Evolutionary conservation across 2,329 filamentous ascomycete genomes (phyloP), one percentile per base, ranked within the genome.

Genomic region (Scorias spongiosa): DNA sequence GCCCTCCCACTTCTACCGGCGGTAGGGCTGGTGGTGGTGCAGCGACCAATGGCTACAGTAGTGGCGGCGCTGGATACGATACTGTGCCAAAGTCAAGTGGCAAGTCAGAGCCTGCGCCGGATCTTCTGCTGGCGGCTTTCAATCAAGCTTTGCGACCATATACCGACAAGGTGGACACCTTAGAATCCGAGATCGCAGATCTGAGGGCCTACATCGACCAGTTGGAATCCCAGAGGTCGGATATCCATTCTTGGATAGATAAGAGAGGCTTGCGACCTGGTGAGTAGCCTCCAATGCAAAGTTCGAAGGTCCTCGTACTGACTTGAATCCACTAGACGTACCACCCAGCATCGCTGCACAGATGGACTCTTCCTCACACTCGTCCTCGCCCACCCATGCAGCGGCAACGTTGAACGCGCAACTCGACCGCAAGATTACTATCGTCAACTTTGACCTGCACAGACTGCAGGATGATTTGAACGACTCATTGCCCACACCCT

Each of bases 341-440:
- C 70, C 70, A 29, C 63, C 68, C 29, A 63, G 61, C 46, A 72
- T 74, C 48, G 70, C 70, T 38, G 65, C 67, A 49, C 66, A 67
- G 47, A 73, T 74, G 70, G 70, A 73, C 56, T 61, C 60, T 20
- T 63, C 67, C 39, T 66, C 64, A 5, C 55, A 58, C 50, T 39
- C 48, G 10, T 51, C 51, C 18, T 58, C 57, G 20, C 58, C 60
- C 2, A 64, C 68, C 15, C 65, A 69, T 48, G 67, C 68, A 17
- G 69, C 70, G 29, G 58, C 63, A 29, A 70, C 69, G 2, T 66
- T 74, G 48, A 72, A 72, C 54, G 69, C 68, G n/a, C 70, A 74
- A 54, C 67, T 74, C 48, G 70, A 74, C 57, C 70, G 70, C 64
- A 73, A 73, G 52, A 74, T 74, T 60, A 73, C 70, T 32, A 72